Evolutionary conservation across 2,329 filamentous ascomycete genomes (phyloP), one percentile per base, ranked within the genome.

Genomic region (Sporothrix phasma): DNA sequence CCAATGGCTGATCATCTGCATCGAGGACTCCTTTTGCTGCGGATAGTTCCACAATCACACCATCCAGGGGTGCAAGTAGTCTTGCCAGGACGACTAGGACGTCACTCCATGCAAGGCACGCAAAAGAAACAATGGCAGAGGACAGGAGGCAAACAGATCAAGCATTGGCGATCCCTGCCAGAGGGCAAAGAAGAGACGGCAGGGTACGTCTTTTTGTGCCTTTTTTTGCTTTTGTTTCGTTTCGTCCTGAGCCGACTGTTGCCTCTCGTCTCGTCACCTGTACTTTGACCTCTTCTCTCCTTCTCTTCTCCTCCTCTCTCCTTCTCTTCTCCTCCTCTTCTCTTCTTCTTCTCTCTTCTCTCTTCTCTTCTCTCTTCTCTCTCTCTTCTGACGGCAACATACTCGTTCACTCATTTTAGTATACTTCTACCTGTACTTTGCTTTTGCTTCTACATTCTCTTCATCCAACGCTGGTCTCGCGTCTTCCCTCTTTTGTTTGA

Each of bases 401-500:
- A 5, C 45, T 61, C 31, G 19, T 47, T 31, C 8, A 34, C 5
- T 37, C 34, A 13, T 24, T 31, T 37, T 39, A n/a, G n/a, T n/a
- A n/a, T n/a, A n/a, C n/a, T n/a, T n/a, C n/a, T n/a, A n/a, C n/a
- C n/a, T n/a, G n/a, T n/a, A n/a, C 26, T 45, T 53, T 31, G 46
- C 19, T 34, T 62, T n/a, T 39, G 13, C 13, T 56, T 43, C 19
- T 11, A 22, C 51, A 24, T 56, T 56, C 51, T 19, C 34, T 26
- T 49, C 22, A 31, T 26, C 29, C 56, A 19, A 61, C 58, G 58
- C 58, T 49, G 60, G 60, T 62, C 60, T 62, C 47, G 47, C 60
- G 47, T 31, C 60, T 43, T 64, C 6, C 64, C 46, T 39, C 34
- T 49, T 62, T 46, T 66, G 43, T 49, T 61, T 61, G 45, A 49